Evolutionary conservation across 2,329 filamentous ascomycete species (phyloP).

Genomic region (Arthrobotrys musiformis): DNA sequence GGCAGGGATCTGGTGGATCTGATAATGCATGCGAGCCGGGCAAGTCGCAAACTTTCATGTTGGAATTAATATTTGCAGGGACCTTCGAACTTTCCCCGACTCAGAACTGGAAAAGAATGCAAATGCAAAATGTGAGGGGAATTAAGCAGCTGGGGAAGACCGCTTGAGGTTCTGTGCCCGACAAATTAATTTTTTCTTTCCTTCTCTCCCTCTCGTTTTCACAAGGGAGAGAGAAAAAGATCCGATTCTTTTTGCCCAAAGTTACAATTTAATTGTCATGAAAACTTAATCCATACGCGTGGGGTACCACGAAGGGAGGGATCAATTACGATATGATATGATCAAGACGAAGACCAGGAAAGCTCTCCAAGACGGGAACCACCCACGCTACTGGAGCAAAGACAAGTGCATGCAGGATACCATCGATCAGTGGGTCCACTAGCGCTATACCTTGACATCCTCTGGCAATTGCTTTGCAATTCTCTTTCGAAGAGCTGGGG

Average conservation of each 20-base stretch:
- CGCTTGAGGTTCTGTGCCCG: neutral
- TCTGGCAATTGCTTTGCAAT: no score
- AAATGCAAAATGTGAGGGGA: neutral
- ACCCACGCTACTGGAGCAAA: conserved; percentile 26
- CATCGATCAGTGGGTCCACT: conserved; percentile 44
- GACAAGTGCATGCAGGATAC: conserved; percentile 47
- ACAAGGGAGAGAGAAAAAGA: neutral
- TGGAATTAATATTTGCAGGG: neutral
- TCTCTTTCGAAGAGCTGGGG: neutral
- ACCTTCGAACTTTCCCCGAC: neutral
- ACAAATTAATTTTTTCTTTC: neutral
- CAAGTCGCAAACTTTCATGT: conserved; percentile 18
- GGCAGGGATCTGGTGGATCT: conserved; percentile 46
- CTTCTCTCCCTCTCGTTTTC: no score
- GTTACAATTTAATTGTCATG: conserved; percentile 15
- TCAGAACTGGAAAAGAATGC: neutral
- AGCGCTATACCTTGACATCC: neutral
- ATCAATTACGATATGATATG: conserved; percentile 51
- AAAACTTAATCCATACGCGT: conserved; percentile 18
- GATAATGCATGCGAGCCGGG: conserved; percentile 39
- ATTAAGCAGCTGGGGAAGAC: neutral
- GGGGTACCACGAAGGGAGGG: conserved; percentile 13
- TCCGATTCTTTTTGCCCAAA: neutral
- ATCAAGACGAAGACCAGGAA: conserved; percentile 15
- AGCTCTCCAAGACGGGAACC: conserved; percentile 8